phyloP scores from a whole-genome alignment of 1,284 basidiomycete genomes.

The Apiotrichum montevideense region DNA sequence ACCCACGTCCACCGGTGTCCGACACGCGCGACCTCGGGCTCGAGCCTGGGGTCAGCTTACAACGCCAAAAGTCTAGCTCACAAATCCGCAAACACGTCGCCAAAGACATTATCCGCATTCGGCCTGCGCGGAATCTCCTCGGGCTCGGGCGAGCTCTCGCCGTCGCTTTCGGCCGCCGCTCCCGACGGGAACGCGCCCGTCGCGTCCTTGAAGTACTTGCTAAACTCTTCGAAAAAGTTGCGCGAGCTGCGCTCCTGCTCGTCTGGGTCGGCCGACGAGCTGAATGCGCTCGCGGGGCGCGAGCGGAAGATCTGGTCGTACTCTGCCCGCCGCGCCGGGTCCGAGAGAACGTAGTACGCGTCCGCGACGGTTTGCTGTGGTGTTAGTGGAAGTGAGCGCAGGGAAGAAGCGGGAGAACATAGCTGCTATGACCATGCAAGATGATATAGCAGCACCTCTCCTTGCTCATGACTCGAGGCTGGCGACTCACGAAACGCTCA shows the following conservation, averaged over 20 bases:
- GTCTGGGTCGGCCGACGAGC: slow-evolving; percentile 25
- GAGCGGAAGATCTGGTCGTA: slow-evolving; percentile 66
- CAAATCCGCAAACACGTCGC: slow-evolving; percentile 85
- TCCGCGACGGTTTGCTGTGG: slow-evolving; percentile 72
- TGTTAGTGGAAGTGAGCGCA: not conserved
- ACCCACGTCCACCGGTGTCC: slow-evolving; percentile 48
- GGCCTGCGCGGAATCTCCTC: slow-evolving; percentile 46
- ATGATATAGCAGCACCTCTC: no score
- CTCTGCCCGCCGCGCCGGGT: slow-evolving; percentile 66
- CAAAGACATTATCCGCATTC: slow-evolving; percentile 73
- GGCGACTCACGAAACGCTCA: slow-evolving; percentile 57
- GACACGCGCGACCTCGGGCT: slow-evolving; percentile 45
- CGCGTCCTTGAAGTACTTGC: slow-evolving; percentile 57
- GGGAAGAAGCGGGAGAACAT: not conserved
- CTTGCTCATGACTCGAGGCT: not conserved
- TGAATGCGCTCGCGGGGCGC: slow-evolving; percentile 33
- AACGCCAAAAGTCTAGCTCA: slow-evolving; percentile 14
- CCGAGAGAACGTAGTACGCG: slow-evolving; percentile 92
- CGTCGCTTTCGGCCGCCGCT: slow-evolving; percentile 10
- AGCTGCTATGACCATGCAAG: no score
- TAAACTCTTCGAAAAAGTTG: slow-evolving; percentile 71
- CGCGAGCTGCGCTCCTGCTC: slow-evolving; percentile 60
- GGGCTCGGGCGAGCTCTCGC: slow-evolving; percentile 11
- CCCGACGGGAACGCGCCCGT: slow-evolving; percentile 17
- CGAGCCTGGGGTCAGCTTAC: slow-evolving; percentile 30